Conservation (phyloP, 2,329 filamentous ascomycete genomes). For the Fusarium coicis region DNA sequence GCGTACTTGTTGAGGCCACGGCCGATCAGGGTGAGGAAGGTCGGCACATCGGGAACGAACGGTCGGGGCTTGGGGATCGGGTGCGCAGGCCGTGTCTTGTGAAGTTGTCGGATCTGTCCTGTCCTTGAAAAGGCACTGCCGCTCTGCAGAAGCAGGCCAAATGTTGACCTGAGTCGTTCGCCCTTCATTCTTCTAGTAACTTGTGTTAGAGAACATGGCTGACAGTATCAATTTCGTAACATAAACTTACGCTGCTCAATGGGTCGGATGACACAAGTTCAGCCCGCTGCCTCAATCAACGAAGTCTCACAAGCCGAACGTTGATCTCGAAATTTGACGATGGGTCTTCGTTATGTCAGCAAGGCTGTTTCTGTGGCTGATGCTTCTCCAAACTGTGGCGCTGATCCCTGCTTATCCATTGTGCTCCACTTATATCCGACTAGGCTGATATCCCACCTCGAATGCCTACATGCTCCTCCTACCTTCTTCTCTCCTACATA, state of each 20-base stretch:
- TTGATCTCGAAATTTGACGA: conserved; percentile 47
- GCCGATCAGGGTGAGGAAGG: conserved; percentile 92
- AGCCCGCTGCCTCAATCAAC: conserved; percentile 36
- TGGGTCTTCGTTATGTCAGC: conserved; percentile 47
- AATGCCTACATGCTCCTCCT: conserved; percentile 22
- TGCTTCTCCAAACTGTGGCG: conserved; percentile 21
- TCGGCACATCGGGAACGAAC: conserved; percentile 84
- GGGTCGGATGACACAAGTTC: conserved; percentile 32
- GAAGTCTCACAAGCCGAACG: conserved; percentile 30
- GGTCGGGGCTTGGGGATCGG: conserved; percentile 77
- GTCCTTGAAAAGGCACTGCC: conserved; percentile 46
- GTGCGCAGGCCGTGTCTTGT: conserved; percentile 53
- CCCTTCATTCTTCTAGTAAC: conserved; percentile 47
- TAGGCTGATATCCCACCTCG: conserved; percentile 40
- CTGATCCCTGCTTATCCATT: conserved; percentile 12
- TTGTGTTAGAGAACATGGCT: conserved; percentile 5
- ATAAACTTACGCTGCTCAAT: conserved; percentile 36
- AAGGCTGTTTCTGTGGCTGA: conserved; percentile 38
- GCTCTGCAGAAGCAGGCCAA: conserved; percentile 47
- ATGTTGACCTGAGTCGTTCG: conserved; percentile 46
- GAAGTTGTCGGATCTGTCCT: conserved; percentile 56
- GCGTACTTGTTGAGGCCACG: conserved; percentile 85
- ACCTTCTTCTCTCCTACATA: conserved; percentile 28
- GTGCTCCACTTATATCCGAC: conserved; percentile 21
- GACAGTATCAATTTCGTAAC: not conserved